Evolutionary conservation across 306 rosid genomes (phyloP), one percentile per base, ranked within the genome.

Genomic region (Cucurbita argyrosperma): DNA sequence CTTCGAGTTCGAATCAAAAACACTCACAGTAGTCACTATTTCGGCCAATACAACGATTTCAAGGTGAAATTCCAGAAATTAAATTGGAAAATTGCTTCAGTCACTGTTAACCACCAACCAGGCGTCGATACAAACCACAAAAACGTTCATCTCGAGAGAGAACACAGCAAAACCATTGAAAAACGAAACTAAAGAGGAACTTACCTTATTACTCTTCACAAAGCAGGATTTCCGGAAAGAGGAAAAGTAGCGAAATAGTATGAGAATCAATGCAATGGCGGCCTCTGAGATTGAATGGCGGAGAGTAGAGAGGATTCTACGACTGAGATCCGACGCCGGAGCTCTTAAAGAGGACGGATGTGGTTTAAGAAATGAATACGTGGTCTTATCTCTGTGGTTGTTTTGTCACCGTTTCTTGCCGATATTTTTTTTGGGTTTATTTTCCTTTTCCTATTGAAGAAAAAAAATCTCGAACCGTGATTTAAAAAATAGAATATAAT

Each of bases 291-390:
- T 59, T 77, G 18, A 16, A 6, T 12, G 76, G 78, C 51, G 30
- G 35, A 64, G 15, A n/a, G 5, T 57, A 66, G 72, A 21, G 72
- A 43, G 38, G 40, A 50, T 49, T n/a, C 60, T 14, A 51, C 74
- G 74, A n/a, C 15, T 38, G 23, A 21, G 70, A 42, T 64, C 14
- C 70, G 50, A 50, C 60, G 60, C 60, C 74, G 60, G 45, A 49
- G 60, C 35, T 70, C 74, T 70, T 70, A 77, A 66, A 80, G 58
- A 81, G 75, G 77, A 74, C 69, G 86, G 91, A 84, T 94, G 86
- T 89, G 97, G 96, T 76, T 83, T 42, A 4, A 6, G 79, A 74
- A 75, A 67, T 37, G 26, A 54, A 10, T 77, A 89, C 99, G 99
- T 91, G 99, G 69, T 89, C 61, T 23, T 12, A 50, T 74, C n/a